Evolutionary conservation across 2,329 filamentous ascomycete genomes (phyloP), one percentile per base, ranked within the genome.

Genomic region (Lecanicillium sp.): DNA sequence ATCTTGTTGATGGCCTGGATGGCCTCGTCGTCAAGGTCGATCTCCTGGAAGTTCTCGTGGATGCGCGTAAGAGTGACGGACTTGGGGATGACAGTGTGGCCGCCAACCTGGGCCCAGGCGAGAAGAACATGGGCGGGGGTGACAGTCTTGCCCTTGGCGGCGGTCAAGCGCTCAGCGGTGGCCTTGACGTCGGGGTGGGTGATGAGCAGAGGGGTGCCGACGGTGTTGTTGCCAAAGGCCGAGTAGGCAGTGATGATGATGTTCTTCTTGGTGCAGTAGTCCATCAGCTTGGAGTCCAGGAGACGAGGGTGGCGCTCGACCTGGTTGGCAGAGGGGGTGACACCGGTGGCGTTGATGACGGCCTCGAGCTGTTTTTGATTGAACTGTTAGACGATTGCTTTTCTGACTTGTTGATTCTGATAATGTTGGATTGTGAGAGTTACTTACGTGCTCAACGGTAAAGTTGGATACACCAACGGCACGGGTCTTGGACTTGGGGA

Each of bases 391-490:
- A n/a, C n/a, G 16, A 30, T 16, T 22, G 12, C n/a, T n/a, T n/a
- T n/a, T n/a, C n/a, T n/a, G n/a, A n/a, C n/a, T 17, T 41, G 42
- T 47, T 28, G 41, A 35, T 20, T 15, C 33, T 33, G 22, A 18
- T 18, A 13, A 3, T 5, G 13, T 12, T 28, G 2, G 9, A 4
- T 16, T 14, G n/a, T 14, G 12, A 27, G 19, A 32, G 16, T 2
- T 14, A 47, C 56, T 27, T 53, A 58, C 58, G 47, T 64, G 59
- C 58, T 73, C 71, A 55, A 83, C 74, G 53, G 68, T 73, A 53
- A 84, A 85, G 70, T 86, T 86, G 58, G 80, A 84, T 46, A 86
- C 79, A 54, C 80, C 81, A 49, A 85, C 76, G 61, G 80, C 76
- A 56, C 70, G 71, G 47, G 73, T 75, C 58, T 82, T 82, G 48